Percentiles rank a stretch among this genome's conserved stretches.
These are phyloP conservation scores for Akanthomyces uredinophilus DNA, from an alignment of 2,329 filamentous ascomycete genomes.

Conservation along the genomic window DNA sequence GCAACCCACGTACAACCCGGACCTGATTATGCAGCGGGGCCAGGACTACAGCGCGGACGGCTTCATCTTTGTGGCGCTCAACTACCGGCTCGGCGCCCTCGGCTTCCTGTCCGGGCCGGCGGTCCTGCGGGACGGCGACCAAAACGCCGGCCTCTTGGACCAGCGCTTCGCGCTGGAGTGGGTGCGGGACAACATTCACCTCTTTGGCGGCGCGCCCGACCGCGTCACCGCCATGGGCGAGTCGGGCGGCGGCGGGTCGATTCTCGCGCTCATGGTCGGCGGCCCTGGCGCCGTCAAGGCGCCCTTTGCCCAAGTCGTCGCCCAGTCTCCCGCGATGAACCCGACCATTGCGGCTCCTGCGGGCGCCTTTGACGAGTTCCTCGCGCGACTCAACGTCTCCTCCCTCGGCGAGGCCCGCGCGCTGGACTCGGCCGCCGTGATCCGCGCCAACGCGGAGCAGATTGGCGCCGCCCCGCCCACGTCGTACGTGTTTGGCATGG, in stretches of 20 bases:
- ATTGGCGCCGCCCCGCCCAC: conserved; percentile 10
- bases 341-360: background rate
- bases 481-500: conserved; percentile 10
- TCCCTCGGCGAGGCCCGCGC: conserved; percentile 10
- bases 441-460: conserved; percentile 15
- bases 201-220: conserved; percentile 39
- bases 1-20: conserved; percentile 23
- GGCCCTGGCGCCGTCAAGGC: conserved; percentile 22
- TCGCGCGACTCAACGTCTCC: conserved; percentile 11
- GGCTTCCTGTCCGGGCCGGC: conserved; percentile 25
- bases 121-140: conserved; percentile 14
- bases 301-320: conserved; percentile 26
- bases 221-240: conserved; percentile 42
- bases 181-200: conserved; percentile 39
- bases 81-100: conserved; percentile 35
- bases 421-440: conserved; percentile 7
- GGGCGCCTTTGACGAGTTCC: conserved; percentile 11
- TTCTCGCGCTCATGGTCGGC: conserved; percentile 30
- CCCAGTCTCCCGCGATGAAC: conserved; percentile 8
- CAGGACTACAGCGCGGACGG: conserved; percentile 19
- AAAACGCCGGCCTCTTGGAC: conserved; percentile 32
- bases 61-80: conserved; percentile 33
- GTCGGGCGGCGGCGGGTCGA: conserved; percentile 39
- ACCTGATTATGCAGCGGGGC: conserved; percentile 20
- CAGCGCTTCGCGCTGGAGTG: conserved; percentile 31